A percentile compares a stretch with the other conserved stretches of the same genome.
phyloP scores from a whole-genome alignment of 768 basidiomycete genomes.

The Rhodosporidiobolus odoratus region DNA sequence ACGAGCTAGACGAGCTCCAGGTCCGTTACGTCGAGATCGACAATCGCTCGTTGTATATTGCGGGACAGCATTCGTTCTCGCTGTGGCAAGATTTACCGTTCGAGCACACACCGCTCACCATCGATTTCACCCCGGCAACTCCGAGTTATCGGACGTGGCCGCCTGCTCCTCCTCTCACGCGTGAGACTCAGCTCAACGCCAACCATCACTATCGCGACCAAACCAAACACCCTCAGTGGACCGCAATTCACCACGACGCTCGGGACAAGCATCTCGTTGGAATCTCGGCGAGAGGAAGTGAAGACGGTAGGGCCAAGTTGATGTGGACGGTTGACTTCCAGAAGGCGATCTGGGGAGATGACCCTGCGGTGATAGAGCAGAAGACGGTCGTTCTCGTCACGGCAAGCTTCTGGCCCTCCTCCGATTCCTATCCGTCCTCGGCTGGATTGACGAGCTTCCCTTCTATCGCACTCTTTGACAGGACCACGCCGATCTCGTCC shows the following conservation, averaged over 20 bases:
- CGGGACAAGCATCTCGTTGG: slow-evolving; percentile 4
- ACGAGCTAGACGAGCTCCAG: not conserved
- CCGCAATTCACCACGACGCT: slow-evolving; percentile 26
- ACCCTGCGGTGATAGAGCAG: not conserved
- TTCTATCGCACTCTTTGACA: not conserved
- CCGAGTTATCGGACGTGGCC: not conserved
- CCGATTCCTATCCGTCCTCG: not conserved
- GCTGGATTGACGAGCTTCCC: not conserved
- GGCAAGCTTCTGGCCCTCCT: not conserved
- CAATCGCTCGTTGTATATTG: not conserved
- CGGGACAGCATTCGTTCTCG: not conserved
- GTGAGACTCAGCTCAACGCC: not conserved
- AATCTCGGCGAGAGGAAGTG: not conserved
- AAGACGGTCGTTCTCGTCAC: slow-evolving; percentile 19
- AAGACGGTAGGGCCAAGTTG: not conserved
- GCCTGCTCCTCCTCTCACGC: not conserved
- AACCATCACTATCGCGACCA: not conserved
- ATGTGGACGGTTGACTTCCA: slow-evolving; percentile 4
- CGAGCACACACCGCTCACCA: not conserved
- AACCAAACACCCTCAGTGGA: not conserved
- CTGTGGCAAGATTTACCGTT: not conserved
- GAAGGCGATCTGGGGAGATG: not conserved
- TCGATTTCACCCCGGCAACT: no score
- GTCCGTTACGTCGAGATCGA: slow-evolving; percentile 25
- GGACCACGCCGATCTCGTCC: not conserved